phyloP scores from a whole-genome alignment of 345 rosid species.

The Angophora floribunda region DNA sequence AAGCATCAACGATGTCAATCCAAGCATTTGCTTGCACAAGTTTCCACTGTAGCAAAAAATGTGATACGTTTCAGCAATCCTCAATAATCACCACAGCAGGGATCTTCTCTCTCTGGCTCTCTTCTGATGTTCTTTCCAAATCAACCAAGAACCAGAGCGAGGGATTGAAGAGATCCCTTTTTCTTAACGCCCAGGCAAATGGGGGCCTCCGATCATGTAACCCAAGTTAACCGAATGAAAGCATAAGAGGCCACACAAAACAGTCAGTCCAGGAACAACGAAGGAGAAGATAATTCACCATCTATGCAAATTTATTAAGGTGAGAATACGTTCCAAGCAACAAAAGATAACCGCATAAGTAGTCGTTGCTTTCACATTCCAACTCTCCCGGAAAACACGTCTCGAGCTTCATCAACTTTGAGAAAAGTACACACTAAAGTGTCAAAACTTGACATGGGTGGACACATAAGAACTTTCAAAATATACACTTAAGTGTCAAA shows the following conservation, averaged over 20 bases:
- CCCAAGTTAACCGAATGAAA: background rate
- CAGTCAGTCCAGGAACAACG: background rate
- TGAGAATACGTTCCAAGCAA: background rate
- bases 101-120: background rate
- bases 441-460: too few relatives aligned
- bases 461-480: too few relatives aligned
- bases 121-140: background rate
- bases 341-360: background rate
- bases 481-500: too few relatives aligned
- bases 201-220: background rate
- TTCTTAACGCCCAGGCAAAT: background rate
- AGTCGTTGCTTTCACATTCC: background rate
- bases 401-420: background rate
- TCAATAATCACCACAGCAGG: background rate
- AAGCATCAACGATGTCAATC: background rate
- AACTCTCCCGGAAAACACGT: background rate
- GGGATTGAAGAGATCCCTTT: background rate
- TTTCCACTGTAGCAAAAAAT: background rate
- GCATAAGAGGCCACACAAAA: background rate
- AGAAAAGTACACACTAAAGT: too few relatives aligned
- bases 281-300: accelerated
- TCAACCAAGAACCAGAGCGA: background rate
- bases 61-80: background rate
- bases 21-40: background rate
- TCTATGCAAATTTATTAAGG: background rate